Base-by-base conservation (phyloP, 2,329 filamentous ascomycete genomes). In the Stachybotrys echinatus region DNA sequence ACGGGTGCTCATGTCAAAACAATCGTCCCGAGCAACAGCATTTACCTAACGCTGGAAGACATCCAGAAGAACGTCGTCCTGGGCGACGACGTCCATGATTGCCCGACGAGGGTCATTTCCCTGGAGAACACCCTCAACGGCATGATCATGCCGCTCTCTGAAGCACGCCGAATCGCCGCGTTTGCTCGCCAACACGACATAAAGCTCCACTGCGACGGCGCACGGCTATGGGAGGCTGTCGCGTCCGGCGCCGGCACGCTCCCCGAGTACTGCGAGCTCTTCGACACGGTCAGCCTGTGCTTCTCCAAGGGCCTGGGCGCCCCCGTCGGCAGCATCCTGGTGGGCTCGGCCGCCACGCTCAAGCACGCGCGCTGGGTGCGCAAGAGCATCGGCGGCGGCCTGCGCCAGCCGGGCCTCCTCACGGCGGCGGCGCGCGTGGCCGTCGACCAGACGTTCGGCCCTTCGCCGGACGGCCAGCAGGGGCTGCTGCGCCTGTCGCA, bases 101-200 rank as follows among this genome's bases (percentile, higher is more conserved):
- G 87, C 60, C 90, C 91, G 0, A 95, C 91, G 0, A 81, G 81
- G 42, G 80, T 96, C 47, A 89, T 96, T 57, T 85, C 81, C 54
- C 74, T 96, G 45, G 91, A 96, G 64, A 96, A 95, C 64, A 96
- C 92, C 1, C 77, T 95, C 46, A 81, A 83, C 49, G 91, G 91
- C 21, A 83, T 84, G 59, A 75, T 96, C 42, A 86, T 89, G 76
- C 92, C 91, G 0, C 75, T 95, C 1, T 68, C 71, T 2, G 90
- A 95, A 65, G 78, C 84, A 10, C 75, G 74, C 51, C 75, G 79
- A 42, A 95, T 96, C 60, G 76, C 82, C 0, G 73, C 74, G 1
- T 96, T 88, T 75, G 89, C 85, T 1, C 77, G 75, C 64, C 52
- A 75, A 62, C 58, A 88, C 54, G 74, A 71, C 20, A 83, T 94